Conservation (phyloP, 2,329 filamentous ascomycete genomes). For the Paecilomyces sp. region DNA sequence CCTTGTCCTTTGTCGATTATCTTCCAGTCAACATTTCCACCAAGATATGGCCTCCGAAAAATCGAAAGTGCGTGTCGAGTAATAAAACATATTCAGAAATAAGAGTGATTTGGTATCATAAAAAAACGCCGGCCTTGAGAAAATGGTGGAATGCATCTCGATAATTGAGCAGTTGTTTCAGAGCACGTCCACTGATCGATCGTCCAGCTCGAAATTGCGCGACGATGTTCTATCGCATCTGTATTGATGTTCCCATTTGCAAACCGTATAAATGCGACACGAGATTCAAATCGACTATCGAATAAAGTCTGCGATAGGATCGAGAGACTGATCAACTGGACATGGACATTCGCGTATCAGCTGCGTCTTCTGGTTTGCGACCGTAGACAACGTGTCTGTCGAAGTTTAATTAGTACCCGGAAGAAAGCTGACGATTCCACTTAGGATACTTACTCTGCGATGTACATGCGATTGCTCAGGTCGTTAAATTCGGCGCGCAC, state of each 20-base stretch:
- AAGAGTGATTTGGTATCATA: not conserved
- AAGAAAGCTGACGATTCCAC: not conserved
- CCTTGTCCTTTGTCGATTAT: too few relatives aligned
- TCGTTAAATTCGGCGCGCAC: constrained; percentile 17
- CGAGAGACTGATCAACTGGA: not conserved
- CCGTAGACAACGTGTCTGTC: constrained; percentile 3
- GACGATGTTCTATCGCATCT: not conserved
- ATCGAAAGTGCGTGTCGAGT: not conserved
- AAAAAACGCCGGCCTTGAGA: not conserved
- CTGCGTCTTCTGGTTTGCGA: constrained; percentile 1
- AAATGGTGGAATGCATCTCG: not conserved
- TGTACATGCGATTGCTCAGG: constrained; percentile 22
- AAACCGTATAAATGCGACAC: not conserved
- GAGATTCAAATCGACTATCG: not conserved
- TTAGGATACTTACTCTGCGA: constrained; percentile 6
- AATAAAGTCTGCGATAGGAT: not conserved
- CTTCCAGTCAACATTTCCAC: too few relatives aligned
- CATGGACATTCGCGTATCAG: not conserved
- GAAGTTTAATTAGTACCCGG: not conserved
- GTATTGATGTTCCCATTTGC: not conserved
- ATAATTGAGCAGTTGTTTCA: not conserved
- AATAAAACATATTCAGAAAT: not conserved
- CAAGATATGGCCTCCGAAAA: too few relatives aligned
- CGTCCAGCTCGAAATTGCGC: not conserved
- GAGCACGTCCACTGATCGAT: not conserved